A percentile compares a stretch with the other conserved stretches of the same genome.
phyloP scores from a whole-genome alignment of 768 basidiomycete species.

The Boletus rubroflammeus region DNA sequence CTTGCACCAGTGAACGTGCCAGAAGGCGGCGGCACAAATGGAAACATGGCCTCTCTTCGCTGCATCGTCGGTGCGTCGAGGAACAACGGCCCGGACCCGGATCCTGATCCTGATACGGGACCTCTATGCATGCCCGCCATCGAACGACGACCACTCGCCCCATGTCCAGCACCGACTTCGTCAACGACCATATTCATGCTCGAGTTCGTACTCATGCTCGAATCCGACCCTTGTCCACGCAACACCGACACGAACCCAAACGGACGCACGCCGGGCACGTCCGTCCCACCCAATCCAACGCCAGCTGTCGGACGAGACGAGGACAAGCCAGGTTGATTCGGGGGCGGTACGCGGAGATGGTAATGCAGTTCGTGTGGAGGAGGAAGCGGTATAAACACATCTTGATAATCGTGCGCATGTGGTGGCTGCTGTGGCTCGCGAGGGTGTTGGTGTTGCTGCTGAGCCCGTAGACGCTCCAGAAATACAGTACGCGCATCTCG shows the following conservation, averaged over 20 bases:
- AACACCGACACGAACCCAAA: constrained; percentile 11
- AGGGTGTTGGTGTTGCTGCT: constrained; percentile 12
- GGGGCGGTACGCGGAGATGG: constrained; percentile 8
- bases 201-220: constrained; percentile 14
- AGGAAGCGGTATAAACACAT: not conserved
- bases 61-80: constrained; percentile 4
- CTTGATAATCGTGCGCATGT: constrained; percentile 1
- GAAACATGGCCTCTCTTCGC: constrained; percentile 13
- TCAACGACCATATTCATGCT: constrained; percentile 13
- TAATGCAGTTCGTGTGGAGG: constrained; percentile 1
- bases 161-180: constrained; percentile 1
- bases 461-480: constrained; percentile 16
- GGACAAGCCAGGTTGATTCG: constrained; percentile 5
- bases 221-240: constrained; percentile 18
- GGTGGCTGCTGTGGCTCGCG: constrained; percentile 3
- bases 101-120: not conserved
- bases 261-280: constrained; percentile 11
- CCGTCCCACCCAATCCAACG: not conserved
- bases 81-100: constrained; percentile 10
- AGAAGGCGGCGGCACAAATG: constrained; percentile 7
- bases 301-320: constrained; percentile 4
- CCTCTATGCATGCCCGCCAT: not conserved
- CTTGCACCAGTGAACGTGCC: constrained; percentile 1
- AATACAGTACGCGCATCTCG: constrained; percentile 7
- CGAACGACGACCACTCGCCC: constrained; percentile 2